Evolutionary conservation across 176 grass and related monocot genomes (phyloP).

Genomic region (Juncus effusus): DNA sequence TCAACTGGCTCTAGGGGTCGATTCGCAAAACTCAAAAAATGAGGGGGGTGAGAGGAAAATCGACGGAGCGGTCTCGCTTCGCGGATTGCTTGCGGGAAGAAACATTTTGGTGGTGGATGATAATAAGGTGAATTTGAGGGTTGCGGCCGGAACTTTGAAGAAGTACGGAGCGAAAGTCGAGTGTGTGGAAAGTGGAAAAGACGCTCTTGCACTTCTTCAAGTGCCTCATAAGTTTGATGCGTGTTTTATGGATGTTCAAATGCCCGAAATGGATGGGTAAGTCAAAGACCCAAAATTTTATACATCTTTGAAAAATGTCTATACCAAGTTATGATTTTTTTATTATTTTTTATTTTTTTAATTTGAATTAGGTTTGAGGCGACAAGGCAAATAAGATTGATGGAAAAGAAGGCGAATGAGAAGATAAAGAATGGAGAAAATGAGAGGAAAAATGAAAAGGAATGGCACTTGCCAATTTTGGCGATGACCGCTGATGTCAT

Average conservation of each 20-base stretch:
- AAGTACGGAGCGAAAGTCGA: conserved; percentile 81
- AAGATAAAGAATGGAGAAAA: conserved; percentile 15
- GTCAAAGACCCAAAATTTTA: conserved; percentile 25
- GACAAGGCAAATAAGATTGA: conserved; percentile 62
- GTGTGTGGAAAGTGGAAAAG: conserved; percentile 87
- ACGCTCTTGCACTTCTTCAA: conserved; percentile 77
- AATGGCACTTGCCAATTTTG: conserved; percentile 64
- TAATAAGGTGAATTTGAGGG: conserved; percentile 91
- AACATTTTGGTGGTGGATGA: conserved; percentile 98
- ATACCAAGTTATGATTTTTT: not conserved
- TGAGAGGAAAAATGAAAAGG: conserved; percentile 25
- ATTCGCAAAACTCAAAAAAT: conserved; percentile 34
- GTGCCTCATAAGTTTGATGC: conserved; percentile 77
- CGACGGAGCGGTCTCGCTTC: conserved; percentile 45
- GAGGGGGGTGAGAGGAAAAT: conserved; percentile 30
- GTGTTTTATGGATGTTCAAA: conserved; percentile 99
- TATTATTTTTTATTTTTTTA: conserved; percentile 8
- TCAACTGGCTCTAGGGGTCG: conserved; percentile 75
- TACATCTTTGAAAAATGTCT: not conserved
- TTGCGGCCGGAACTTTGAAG: conserved; percentile 82
- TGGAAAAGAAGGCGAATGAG: conserved; percentile 57
- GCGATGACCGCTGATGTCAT: conserved; percentile 98
- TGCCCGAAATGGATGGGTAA: conserved; percentile 99
- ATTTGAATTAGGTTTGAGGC: conserved; percentile 67
- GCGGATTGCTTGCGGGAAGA: conserved; percentile 59